Percentiles rank a stretch among this genome's conserved stretches.
Conservation (phyloP, 805 yeast genomes). For the Isabelozyma heimii region DNA sequence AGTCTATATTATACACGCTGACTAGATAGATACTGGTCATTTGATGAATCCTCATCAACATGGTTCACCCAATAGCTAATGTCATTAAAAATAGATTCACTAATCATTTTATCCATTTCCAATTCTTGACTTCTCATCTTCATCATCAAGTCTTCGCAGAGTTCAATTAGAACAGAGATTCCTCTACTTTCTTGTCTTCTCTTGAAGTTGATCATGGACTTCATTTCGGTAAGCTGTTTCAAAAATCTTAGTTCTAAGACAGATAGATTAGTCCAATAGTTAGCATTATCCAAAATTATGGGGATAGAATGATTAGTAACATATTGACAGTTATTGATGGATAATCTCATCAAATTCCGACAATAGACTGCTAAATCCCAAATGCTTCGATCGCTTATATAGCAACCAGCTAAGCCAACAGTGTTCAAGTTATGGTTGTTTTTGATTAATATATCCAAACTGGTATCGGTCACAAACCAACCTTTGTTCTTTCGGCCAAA, state of each 20-base stretch:
- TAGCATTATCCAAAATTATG: constrained; percentile 32
- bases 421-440: constrained; percentile 58
- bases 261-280: constrained; percentile 55
- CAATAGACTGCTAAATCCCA: constrained; percentile 71
- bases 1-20: neutral
- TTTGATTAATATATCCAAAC: constrained; percentile 55
- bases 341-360: constrained; percentile 55
- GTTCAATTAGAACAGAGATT: constrained; percentile 63
- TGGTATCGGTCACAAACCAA: constrained; percentile 64
- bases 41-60: constrained; percentile 33
- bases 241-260: constrained; percentile 78
- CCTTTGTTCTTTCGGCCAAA: constrained; percentile 77
- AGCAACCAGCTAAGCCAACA: constrained; percentile 87
- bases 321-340: constrained; percentile 68
- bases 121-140: constrained; percentile 61
- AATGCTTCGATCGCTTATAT: constrained; percentile 68
- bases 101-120: constrained; percentile 52
- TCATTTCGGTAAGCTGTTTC: constrained; percentile 52
- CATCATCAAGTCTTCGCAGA: constrained; percentile 67
- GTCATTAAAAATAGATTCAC: constrained; percentile 60
- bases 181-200: constrained; percentile 45
- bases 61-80: constrained; percentile 62
- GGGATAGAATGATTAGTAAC: constrained; percentile 62
- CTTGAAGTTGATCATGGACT: constrained; percentile 68
- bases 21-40: neutral